Evolutionary conservation across 768 basidiomycete species (phyloP).

Genomic region (Suillus paluster): DNA sequence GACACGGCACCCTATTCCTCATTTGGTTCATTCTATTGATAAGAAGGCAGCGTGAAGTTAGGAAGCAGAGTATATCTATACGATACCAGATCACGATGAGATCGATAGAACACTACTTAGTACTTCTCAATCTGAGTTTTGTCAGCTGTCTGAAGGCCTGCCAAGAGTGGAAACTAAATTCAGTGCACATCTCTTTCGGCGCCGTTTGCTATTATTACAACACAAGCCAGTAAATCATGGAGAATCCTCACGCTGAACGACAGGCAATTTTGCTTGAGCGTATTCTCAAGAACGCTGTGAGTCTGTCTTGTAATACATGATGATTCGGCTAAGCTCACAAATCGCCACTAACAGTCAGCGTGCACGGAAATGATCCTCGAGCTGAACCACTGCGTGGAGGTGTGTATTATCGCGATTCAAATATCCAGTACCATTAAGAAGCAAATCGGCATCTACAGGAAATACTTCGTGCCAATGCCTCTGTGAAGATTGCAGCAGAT

Average conservation of each 20-base stretch:
- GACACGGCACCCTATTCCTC: neutral
- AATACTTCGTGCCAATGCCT: slow-evolving; percentile 76
- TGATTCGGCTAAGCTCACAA: neutral
- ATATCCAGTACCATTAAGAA: neutral
- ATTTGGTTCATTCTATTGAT: neutral
- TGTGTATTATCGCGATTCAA: slow-evolving; percentile 36
- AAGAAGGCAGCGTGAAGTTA: no score
- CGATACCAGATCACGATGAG: neutral
- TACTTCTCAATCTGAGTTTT: neutral
- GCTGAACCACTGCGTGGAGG: slow-evolving; percentile 87
- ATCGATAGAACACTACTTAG: neutral
- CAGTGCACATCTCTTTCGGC: neutral
- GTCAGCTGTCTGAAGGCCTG: neutral
- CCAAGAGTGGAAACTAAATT: neutral
- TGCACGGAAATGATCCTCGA: slow-evolving; percentile 91
- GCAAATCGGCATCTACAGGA: slow-evolving; percentile 50
- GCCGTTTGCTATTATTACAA: neutral
- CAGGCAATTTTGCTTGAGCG: slow-evolving; percentile 90
- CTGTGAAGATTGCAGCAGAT: slow-evolving; percentile 81
- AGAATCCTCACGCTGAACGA: slow-evolving; percentile 93
- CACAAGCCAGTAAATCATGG: slow-evolving; percentile 55
- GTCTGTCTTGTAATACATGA: slow-evolving; percentile 28
- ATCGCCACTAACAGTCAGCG: slow-evolving; percentile 63
- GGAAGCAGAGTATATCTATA: neutral
- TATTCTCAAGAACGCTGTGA: slow-evolving; percentile 87